phyloP scores from a whole-genome alignment of 2,329 filamentous ascomycete species.

The Fusarium paranaense region DNA sequence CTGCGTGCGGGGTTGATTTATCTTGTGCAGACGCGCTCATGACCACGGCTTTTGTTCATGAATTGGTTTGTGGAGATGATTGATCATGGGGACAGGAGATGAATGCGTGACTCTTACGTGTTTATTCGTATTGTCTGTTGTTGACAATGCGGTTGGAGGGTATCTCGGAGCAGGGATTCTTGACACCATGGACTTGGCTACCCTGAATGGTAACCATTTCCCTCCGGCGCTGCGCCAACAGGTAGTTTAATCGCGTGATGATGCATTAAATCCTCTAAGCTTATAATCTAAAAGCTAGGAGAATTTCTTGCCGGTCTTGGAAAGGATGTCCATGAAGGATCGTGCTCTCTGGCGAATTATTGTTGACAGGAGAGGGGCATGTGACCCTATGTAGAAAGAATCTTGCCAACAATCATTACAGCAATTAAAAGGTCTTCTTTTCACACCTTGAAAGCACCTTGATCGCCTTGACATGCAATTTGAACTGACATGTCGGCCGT shows the following conservation, averaged over 20 bases:
- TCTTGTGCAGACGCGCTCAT: neutral
- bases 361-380: neutral
- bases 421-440: no score
- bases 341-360: neutral
- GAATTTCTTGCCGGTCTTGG: neutral
- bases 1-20: constrained; percentile 16
- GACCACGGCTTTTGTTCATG: neutral
- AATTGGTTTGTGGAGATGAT: neutral
- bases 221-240: neutral
- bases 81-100: constrained; percentile 13
- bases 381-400: no score
- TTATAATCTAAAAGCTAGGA: neutral
- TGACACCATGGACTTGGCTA: neutral
- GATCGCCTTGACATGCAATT: no score
- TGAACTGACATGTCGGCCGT: neutral
- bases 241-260: neutral
- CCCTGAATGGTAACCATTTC: constrained; percentile 8
- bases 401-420: no score
- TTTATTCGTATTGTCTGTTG: neutral
- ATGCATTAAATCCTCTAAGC: neutral
- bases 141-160: neutral
- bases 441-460: neutral
- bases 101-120: constrained; percentile 1
- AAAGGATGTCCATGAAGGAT: neutral
- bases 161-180: neutral